Evolutionary conservation across 139 green algal genomes (phyloP).

Genomic region (Desmodesmus armatus): DNA sequence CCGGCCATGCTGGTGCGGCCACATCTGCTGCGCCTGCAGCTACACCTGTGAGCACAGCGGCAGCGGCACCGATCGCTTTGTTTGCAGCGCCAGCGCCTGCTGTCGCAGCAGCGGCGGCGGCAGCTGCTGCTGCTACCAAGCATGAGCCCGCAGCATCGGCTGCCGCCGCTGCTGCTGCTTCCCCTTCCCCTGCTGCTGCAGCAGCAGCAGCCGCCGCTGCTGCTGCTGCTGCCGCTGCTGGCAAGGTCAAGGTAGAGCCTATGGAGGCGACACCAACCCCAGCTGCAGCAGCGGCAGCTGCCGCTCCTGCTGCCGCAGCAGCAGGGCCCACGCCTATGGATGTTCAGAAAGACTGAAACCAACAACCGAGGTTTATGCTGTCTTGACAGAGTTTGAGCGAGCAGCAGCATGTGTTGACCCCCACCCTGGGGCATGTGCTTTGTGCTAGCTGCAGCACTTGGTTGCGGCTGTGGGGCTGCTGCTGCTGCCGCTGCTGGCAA

Average conservation of each 20-base stretch:
- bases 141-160: neutral
- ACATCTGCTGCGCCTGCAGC: neutral
- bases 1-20: neutral
- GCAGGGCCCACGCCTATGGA: neutral
- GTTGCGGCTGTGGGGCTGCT: too few relatives aligned
- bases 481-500: neutral
- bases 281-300: constrained; percentile 7
- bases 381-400: neutral
- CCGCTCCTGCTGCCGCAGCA: neutral
- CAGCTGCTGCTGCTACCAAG: neutral
- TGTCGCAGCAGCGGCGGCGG: neutral
- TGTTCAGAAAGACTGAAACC: constrained; percentile 6
- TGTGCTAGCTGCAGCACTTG: too few relatives aligned
- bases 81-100: neutral
- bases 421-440: too few relatives aligned
- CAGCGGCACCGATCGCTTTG: neutral
- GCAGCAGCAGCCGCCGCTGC: neutral
- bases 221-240: neutral
- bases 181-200: neutral
- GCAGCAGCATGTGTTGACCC: too few relatives aligned
- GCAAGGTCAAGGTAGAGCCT: neutral
- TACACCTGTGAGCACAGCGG: too few relatives aligned
- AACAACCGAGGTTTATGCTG: neutral
- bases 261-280: neutral
- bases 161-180: neutral